phyloP scores from a whole-genome alignment of 768 basidiomycete species.

The Dacryopinax spathularia region DNA sequence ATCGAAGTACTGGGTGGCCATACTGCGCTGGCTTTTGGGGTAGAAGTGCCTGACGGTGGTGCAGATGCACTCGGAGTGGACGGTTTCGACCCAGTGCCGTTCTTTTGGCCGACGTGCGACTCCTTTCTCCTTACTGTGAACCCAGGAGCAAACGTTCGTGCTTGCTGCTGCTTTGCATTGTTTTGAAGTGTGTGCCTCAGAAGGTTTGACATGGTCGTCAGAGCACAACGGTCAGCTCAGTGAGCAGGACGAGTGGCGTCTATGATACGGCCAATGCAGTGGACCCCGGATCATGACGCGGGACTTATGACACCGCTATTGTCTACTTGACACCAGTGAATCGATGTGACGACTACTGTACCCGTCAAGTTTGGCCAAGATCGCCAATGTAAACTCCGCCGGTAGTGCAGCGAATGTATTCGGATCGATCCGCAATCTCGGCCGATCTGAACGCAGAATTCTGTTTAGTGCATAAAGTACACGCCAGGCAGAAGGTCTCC shows the following conservation, averaged over 20 bases:
- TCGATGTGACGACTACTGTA: too few species aligned
- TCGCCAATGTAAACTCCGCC: too few species aligned
- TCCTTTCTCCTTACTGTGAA: background rate
- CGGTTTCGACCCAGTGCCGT: background rate
- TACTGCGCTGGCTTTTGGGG: background rate
- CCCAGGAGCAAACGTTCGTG: background rate
- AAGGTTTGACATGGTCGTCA: constrained; percentile 2
- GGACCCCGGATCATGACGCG: background rate
- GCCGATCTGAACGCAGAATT: too few species aligned
- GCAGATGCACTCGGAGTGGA: background rate
- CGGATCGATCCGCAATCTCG: too few species aligned
- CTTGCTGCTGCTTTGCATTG: constrained; percentile 2
- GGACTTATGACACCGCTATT: background rate
- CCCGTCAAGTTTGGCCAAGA: too few species aligned
- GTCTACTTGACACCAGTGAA: too few species aligned
- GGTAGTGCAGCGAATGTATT: too few species aligned
- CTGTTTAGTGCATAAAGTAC: too few species aligned
- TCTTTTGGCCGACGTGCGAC: background rate
- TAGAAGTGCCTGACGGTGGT: background rate
- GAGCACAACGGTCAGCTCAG: background rate
- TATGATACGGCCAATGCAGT: background rate
- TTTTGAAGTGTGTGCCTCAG: background rate
- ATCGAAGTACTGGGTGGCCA: background rate
- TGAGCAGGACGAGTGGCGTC: background rate
- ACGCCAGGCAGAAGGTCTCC: too few species aligned